These are phyloP conservation scores for Aquilaria yunnanensis DNA, from an alignment of 345 rosid genomes.

Conservation along the genomic window DNA sequence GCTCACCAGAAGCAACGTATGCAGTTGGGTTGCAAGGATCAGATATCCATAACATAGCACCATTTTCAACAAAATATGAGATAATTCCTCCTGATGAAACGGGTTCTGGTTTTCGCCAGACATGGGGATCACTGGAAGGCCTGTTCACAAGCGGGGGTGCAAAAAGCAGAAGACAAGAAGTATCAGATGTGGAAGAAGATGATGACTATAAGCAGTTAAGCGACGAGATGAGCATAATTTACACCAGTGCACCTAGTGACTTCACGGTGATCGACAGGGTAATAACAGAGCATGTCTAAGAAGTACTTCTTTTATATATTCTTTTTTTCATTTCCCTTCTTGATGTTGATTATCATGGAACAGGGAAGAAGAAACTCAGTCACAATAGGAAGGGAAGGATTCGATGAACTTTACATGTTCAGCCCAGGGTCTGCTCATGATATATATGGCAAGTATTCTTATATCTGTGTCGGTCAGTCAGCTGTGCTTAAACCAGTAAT, in stretches of 20 bases:
- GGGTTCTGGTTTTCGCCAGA: conserved; percentile 10
- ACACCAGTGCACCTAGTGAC: conserved; percentile 62
- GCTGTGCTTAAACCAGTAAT: conserved; percentile 55
- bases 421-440: conserved; percentile 82
- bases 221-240: conserved; percentile 68
- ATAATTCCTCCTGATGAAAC: conserved; percentile 45
- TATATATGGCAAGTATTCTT: conserved; percentile 63
- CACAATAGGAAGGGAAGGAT: conserved; percentile 55
- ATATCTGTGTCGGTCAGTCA: conserved; percentile 58
- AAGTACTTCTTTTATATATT: no score
- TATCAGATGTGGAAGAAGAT: conserved; percentile 52
- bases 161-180: conserved; percentile 24
- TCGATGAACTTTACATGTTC: conserved; percentile 64
- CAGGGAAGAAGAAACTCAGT: conserved; percentile 92
- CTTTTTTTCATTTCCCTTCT: neutral
- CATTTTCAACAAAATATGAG: conserved; percentile 28
- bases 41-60: conserved; percentile 35
- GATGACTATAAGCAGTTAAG: conserved; percentile 58
- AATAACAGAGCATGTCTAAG: neutral
- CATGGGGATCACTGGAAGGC: conserved; percentile 17
- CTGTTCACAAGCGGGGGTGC: conserved; percentile 5
- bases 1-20: conserved; percentile 83
- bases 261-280: conserved; percentile 81
- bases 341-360: conserved; percentile 8
- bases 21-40: conserved; percentile 72